Evolutionary conservation across 106 monocot species (phyloP).

Genomic region (Ottelia alismoides): DNA sequence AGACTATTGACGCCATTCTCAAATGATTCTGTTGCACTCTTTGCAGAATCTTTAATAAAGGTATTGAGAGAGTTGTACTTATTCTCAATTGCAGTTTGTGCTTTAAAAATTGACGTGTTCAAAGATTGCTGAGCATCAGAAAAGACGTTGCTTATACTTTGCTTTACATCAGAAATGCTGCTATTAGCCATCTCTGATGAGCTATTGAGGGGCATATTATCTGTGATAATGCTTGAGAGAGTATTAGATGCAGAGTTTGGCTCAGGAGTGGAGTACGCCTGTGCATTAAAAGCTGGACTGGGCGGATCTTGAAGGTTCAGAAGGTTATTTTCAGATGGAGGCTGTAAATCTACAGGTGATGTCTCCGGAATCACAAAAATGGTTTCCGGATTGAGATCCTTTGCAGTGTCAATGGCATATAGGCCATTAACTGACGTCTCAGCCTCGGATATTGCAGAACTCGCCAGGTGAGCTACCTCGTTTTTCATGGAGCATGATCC

Average conservation of each 20-base stretch:
- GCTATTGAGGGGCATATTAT: conserved; percentile 13
- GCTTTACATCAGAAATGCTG: conserved; percentile 19
- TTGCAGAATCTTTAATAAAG: conserved; percentile 24
- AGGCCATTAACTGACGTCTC: not conserved
- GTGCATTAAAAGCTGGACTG: conserved; percentile 9
- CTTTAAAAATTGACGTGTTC: conserved; percentile 17
- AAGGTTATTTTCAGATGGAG: conserved; percentile 7
- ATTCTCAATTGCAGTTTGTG: conserved; percentile 23
- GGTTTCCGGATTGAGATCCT: conserved; percentile 3
- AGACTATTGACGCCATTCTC: conserved; percentile 31
- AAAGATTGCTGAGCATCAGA: conserved; percentile 24
- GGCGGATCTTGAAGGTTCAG: conserved; percentile 8
- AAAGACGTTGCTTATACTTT: conserved; percentile 25
- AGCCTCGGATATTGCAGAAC: conserved; percentile 3
- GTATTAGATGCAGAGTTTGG: conserved; percentile 9
- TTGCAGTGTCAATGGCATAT: conserved; percentile 4
- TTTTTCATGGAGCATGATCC: conserved; percentile 9
- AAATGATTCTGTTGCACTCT: conserved; percentile 26
- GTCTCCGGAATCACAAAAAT: no score
- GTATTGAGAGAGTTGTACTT: conserved; percentile 17
- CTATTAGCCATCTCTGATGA: conserved; percentile 8
- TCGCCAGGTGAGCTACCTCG: conserved; percentile 4
- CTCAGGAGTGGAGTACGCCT: conserved; percentile 4
- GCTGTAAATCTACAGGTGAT: conserved; percentile 4
- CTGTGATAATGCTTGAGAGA: conserved; percentile 1